Evolutionary conservation across 2,329 filamentous ascomycete species (phyloP).

Genomic region (Epichloe sibirici): DNA sequence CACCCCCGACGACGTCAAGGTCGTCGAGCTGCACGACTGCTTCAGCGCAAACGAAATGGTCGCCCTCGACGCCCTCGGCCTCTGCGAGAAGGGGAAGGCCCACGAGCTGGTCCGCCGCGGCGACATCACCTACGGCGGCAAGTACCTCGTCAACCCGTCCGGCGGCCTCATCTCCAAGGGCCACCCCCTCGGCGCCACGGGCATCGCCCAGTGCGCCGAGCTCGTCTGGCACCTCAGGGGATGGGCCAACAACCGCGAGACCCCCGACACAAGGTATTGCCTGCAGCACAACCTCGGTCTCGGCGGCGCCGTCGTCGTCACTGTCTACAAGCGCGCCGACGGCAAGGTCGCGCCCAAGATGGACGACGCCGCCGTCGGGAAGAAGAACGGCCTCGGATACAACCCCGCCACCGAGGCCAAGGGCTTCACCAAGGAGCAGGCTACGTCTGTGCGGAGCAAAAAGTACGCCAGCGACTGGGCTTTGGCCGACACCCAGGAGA

Average conservation of each 20-base stretch:
- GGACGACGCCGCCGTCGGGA: constrained; percentile 50
- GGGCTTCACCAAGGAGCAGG: constrained; percentile 74
- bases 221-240: constrained; percentile 90
- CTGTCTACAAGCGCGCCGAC: constrained; percentile 78
- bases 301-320: constrained; percentile 81
- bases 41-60: constrained; percentile 94
- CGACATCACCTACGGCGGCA: constrained; percentile 83
- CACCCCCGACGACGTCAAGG: constrained; percentile 57
- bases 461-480: constrained; percentile 58
- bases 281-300: constrained; percentile 91
- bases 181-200: constrained; percentile 85
- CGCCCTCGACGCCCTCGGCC: constrained; percentile 72
- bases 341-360: constrained; percentile 51
- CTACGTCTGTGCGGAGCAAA: constrained; percentile 57
- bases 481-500: constrained; percentile 47
- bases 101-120: constrained; percentile 80
- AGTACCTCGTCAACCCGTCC: constrained; percentile 80
- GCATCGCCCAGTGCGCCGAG: constrained; percentile 92
- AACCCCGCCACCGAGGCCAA: constrained; percentile 85
- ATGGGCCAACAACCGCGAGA: constrained; percentile 83
- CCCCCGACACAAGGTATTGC: constrained; percentile 55
- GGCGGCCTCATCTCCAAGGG: constrained; percentile 94
- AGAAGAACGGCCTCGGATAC: constrained; percentile 62
- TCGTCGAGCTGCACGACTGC: constrained; percentile 93
- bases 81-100: constrained; percentile 68